These are phyloP conservation scores for Globisporangium yorkense DNA, from an alignment of 352 stramenopile genomes.

Conservation along the genomic window DNA sequence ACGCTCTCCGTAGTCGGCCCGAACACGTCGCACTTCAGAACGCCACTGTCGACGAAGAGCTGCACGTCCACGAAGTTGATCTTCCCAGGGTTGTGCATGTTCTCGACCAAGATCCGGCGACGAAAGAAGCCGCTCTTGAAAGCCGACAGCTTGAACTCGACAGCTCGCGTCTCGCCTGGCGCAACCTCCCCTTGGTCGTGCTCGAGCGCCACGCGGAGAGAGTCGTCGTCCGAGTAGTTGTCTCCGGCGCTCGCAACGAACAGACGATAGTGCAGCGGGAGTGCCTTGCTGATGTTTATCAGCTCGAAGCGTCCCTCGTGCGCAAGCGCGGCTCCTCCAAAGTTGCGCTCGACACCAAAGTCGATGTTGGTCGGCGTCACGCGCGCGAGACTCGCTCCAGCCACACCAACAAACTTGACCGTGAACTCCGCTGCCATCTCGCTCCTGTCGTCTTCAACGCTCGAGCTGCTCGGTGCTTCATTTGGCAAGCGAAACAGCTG, in stretches of 20 bases:
- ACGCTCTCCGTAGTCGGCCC: not conserved
- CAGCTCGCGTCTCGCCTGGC: conserved; percentile 39
- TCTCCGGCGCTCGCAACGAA: conserved; percentile 58
- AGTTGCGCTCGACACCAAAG: conserved; percentile 74
- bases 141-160: conserved; percentile 63
- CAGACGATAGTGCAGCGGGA: conserved; percentile 70
- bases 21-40: conserved; percentile 36
- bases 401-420: conserved; percentile 83
- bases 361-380: conserved; percentile 63
- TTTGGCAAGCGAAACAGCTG: conserved; percentile 55
- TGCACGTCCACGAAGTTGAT: conserved; percentile 71
- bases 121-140: conserved; percentile 74
- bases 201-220: conserved; percentile 57
- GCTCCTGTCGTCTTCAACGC: conserved; percentile 44
- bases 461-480: not conserved
- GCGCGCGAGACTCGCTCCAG: conserved; percentile 69
- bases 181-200: conserved; percentile 70
- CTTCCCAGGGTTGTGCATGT: conserved; percentile 77
- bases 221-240: conserved; percentile 69
- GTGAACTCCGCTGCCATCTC: conserved; percentile 85
- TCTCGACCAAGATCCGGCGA: conserved; percentile 77
- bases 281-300: conserved; percentile 74
- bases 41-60: conserved; percentile 78
- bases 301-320: conserved; percentile 75
- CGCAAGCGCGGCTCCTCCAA: conserved; percentile 30